Evolutionary conservation across 768 basidiomycete species (phyloP).

Genomic region (Glaciozyma martinii): DNA sequence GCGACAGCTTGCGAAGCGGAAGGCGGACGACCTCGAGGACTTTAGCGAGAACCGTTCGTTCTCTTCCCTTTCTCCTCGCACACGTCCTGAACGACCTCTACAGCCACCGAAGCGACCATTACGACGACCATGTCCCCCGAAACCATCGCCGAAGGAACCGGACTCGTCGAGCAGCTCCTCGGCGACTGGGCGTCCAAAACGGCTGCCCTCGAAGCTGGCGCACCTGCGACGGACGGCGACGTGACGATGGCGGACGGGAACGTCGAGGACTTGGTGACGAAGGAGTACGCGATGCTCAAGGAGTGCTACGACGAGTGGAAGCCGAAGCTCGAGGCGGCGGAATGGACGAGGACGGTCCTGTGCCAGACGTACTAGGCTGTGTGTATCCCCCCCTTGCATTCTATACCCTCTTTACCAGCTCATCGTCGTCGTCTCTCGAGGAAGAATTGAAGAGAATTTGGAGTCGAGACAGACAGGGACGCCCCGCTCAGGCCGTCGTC

Average conservation of each 20-base stretch:
- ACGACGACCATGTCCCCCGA: constrained; percentile 39
- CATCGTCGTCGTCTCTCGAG: no score
- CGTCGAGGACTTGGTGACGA: constrained; percentile 38
- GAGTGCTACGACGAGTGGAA: constrained; percentile 57
- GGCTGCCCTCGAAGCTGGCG: constrained; percentile 45
- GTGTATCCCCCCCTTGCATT: not conserved
- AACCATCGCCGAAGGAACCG: constrained; percentile 66
- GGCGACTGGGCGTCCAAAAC: constrained; percentile 52
- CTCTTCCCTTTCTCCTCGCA: not conserved
- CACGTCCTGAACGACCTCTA: not conserved
- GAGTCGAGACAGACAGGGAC: no score
- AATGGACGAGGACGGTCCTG: constrained; percentile 47
- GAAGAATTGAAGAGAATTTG: no score
- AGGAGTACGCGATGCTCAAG: constrained; percentile 51
- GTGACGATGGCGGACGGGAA: constrained; percentile 20
- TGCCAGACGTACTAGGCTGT: constrained; percentile 14
- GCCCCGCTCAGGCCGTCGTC: no score
- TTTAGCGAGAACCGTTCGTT: constrained; percentile 49
- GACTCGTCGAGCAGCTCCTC: constrained; percentile 70
- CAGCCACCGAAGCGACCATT: constrained; percentile 34
- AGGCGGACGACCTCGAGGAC: constrained; percentile 84
- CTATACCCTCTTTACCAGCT: not conserved
- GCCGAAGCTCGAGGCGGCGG: constrained; percentile 63
- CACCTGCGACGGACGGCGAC: constrained; percentile 44
- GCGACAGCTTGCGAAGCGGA: constrained; percentile 70